Evolutionary conservation across 179 eudicot species (phyloP).

Genomic region (Pouteria campechiana): DNA sequence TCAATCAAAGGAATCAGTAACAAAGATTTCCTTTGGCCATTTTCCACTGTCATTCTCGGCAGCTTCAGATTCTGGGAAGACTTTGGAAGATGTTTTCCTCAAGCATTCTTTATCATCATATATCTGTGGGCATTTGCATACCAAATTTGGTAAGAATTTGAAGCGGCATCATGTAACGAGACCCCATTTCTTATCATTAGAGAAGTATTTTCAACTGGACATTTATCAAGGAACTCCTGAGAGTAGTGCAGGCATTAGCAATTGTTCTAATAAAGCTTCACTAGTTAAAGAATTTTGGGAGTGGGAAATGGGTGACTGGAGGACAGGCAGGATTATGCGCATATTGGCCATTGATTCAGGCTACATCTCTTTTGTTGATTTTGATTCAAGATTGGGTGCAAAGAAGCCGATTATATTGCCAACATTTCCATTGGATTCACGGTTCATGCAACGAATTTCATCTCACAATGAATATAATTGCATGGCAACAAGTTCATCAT

Average conservation of each 20-base stretch:
- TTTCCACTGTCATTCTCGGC: constrained; percentile 86
- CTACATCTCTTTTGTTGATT: constrained; percentile 60
- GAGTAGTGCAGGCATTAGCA: constrained; percentile 6
- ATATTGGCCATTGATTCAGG: constrained; percentile 83
- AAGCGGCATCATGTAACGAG: constrained; percentile 56
- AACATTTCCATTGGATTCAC: constrained; percentile 79
- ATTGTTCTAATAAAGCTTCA: constrained; percentile 24
- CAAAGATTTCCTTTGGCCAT: constrained; percentile 81
- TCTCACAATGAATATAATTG: constrained; percentile 25
- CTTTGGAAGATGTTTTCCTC: constrained; percentile 53
- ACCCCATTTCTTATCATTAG: constrained; percentile 9
- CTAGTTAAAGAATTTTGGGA: constrained; percentile 71
- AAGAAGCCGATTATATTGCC: constrained; percentile 52
- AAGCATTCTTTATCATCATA: constrained; percentile 64
- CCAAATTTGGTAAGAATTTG: constrained; percentile 66
- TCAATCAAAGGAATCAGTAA: constrained; percentile 36
- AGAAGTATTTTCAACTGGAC: constrained; percentile 35
- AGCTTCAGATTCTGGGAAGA: constrained; percentile 59
- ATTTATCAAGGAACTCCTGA: constrained; percentile 21
- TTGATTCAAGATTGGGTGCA: constrained; percentile 42
- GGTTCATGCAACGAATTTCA: constrained; percentile 32
- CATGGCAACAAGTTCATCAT: constrained; percentile 21
- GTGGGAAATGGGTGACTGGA: constrained; percentile 99
- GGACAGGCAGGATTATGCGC: constrained; percentile 65
- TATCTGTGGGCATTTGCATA: constrained; percentile 86